Base-by-base conservation (phyloP, 2,329 filamentous ascomycete species). In the Cercospora janseana region DNA sequence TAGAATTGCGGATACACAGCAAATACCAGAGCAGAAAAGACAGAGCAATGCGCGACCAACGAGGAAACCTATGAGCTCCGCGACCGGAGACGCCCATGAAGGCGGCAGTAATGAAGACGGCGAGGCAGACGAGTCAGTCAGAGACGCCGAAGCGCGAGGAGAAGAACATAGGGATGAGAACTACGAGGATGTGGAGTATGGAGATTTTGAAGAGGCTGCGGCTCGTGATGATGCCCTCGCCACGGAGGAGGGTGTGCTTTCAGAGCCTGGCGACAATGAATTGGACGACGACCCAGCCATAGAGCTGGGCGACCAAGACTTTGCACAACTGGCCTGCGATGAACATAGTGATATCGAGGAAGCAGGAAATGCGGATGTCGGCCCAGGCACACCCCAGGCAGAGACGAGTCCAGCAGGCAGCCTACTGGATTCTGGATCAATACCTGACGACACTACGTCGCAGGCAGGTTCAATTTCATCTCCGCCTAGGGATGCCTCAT, bases 381-480 rank as follows among this genome's bases (percentile, higher is more conserved):
- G 51, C n/a, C 60, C 58, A 40, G 46, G 49, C 27, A 63, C 60
- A 13, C 60, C 63, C 6, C 40, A 35, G 12, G 41, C 44, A 40
- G 23, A 52, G 28, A 31, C 50, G 8, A 62, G 74, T 46, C 56
- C 57, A 18, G 46, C 77, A 29, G 81, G 79, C 35, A 94, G 88
- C 63, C 86, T 85, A 6, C 77, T 80, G 43, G 82, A 79, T 57
- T 90, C 86, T 10, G 68, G 83, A 50, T 95, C 89, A 4, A 84
- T 82, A 20, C 87, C 88, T 15, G 90, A 94, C 64, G 87, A 95
- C 67, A 85, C 88, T 6, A 88, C 88, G 18, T 96, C 92, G 13
- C 68, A 92, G 46, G 87, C 88, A 74, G 79, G 74, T 43, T 82
- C 79, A 8, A 54, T 75, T 46, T 62, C 73, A 12, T 82, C 79